Evolutionary conservation across 176 grass and related monocot genomes (phyloP).

Genomic region (Zoysia japonica): DNA sequence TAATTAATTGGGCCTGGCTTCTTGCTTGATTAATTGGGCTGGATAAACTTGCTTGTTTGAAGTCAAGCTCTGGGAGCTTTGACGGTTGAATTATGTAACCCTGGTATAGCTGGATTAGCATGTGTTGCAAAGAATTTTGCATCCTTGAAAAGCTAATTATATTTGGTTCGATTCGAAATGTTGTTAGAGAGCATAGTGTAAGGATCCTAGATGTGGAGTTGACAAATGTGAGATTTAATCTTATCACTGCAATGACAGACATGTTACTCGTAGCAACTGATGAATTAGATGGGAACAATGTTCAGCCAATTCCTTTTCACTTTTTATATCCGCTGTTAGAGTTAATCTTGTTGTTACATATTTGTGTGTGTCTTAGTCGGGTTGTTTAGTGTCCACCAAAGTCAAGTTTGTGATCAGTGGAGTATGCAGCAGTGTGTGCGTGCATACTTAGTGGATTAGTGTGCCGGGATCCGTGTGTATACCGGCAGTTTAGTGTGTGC

Average conservation of each 20-base stretch:
- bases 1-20: background rate
- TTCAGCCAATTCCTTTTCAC: background rate
- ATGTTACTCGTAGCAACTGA: slow-evolving; percentile 11
- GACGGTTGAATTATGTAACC: background rate
- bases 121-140: background rate
- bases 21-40: background rate
- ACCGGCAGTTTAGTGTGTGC: no score
- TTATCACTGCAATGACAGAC: background rate
- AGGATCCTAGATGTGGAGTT: background rate
- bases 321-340: no score
- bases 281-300: slow-evolving; percentile 1
- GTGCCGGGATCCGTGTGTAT: no score
- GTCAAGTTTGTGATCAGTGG: no score
- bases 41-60: background rate
- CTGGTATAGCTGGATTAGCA: background rate
- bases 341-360: no score
- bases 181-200: background rate
- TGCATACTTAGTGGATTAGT: no score
- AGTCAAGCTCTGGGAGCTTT: background rate
- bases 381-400: no score
- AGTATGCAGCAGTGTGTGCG: no score
- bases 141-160: background rate
- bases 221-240: background rate
- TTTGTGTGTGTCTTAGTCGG: no score
- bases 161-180: background rate